Evolutionary conservation across 352 stramenopile species (phyloP), one percentile per base, ranked within the genome.

Genomic region (Ophiocytium majus): DNA sequence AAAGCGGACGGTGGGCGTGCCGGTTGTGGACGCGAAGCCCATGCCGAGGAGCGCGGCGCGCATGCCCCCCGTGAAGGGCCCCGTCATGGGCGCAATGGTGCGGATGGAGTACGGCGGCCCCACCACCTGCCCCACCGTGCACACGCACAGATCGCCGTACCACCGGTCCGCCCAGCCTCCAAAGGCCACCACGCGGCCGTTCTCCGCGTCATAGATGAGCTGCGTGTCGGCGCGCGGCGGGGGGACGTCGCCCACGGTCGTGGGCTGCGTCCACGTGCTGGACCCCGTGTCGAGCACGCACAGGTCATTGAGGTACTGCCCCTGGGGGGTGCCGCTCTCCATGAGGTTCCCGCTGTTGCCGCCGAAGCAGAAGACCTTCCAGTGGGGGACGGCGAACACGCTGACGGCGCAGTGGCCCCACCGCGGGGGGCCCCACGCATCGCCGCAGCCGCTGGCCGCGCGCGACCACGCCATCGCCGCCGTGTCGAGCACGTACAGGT

Each of bases 361-460:
- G 78, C 96, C 96, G 90, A 98, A 99, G 80, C 98, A 92, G 85
- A 98, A 98, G 0, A 99, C 91, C 87, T 98, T 98, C 95, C 95
- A 98, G 89, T 98, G 89, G 0, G 96, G 96, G n/a, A 98, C 96
- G 36, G 96, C 95, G 28, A 92, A 92, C 9, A 98, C 95, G 57
- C 92, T 94, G 10, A 98, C 92, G 50, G 95, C 96, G 23, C 95
- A 93, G 90, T 98, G 96, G 86, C 98, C 98, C 96, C 96, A 98
- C 36, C 93, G 95, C 34, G 85, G 85, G 31, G 91, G 85, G 76
- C 91, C 91, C 90, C 91, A 94, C 33, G 83, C 78, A 1, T 93
- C 90, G 33, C 86, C 86, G 33, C 89, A 89, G 71, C 85, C 91
- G 49, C 86, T 88, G n/a, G 85, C 93, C 14, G 96, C 86, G 63